Percentiles rank a stretch among this genome's conserved stretches.
These are phyloP conservation scores for Calonectria pteridis DNA, from an alignment of 2,329 filamentous ascomycete species.

Conservation along the genomic window DNA sequence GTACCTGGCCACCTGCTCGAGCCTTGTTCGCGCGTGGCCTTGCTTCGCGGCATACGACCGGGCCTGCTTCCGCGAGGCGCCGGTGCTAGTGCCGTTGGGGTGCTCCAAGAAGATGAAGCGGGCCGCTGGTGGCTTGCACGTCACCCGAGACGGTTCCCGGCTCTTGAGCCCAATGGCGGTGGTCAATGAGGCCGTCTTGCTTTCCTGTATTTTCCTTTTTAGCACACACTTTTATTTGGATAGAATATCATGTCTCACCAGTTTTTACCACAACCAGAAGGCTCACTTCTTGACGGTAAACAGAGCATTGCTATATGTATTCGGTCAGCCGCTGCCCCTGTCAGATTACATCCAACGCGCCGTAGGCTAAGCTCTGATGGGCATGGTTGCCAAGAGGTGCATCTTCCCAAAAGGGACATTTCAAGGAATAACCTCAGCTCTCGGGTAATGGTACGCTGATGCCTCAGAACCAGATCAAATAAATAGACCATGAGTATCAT, in stretches of 20 bases:
- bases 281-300: neutral
- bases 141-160: neutral
- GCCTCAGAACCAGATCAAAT: neutral
- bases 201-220: neutral
- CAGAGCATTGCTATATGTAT: neutral
- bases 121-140: neutral
- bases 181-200: neutral
- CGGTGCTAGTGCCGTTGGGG: neutral
- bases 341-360: neutral
- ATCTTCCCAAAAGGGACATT: slow-evolving; percentile 7
- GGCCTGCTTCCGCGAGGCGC: slow-evolving; percentile 1
- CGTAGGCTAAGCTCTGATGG: neutral
- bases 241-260: neutral
- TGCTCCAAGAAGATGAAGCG: neutral
- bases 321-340: neutral
- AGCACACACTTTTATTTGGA: neutral
- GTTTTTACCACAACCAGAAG: neutral
- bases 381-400: slow-evolving; percentile 13
- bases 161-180: neutral
- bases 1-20: neutral
- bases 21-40: slow-evolving; percentile 8
- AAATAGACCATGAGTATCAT: neutral
- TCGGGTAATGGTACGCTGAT: neutral
- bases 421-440: slow-evolving; percentile 1
- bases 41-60: slow-evolving; percentile 9